phyloP scores from a whole-genome alignment of 108 stramenopile species.

The Pinguiococcus pyrenoidosus region DNA sequence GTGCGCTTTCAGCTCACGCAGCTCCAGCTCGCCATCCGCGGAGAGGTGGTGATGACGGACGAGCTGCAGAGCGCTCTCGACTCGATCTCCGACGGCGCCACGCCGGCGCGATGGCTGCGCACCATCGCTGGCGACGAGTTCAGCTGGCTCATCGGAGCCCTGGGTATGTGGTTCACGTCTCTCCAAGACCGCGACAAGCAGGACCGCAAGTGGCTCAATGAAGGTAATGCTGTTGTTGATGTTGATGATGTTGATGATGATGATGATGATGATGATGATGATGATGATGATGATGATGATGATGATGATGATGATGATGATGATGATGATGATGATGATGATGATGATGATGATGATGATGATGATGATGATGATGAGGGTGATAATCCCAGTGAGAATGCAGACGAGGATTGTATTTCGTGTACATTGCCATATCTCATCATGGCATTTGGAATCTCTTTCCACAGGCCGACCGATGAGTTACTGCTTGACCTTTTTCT shows the following conservation, averaged over 20 bases:
- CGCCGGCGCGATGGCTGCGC: conserved; percentile 52
- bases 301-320: too few relatives aligned
- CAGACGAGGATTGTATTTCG: too few relatives aligned
- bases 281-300: too few relatives aligned
- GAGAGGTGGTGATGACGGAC: conserved; percentile 71
- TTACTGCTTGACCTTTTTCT: conserved; percentile 74
- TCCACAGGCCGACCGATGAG: conserved; percentile 48
- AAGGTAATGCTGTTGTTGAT: too few relatives aligned
- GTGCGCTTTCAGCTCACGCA: conserved; percentile 59
- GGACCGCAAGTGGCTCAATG: conserved; percentile 59
- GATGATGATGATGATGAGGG: too few relatives aligned
- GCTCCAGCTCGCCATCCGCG: conserved; percentile 67
- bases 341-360: too few relatives aligned
- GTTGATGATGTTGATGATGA: too few relatives aligned
- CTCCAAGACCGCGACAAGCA: conserved; percentile 59
- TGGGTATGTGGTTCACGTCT: conserved; percentile 71
- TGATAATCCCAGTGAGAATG: too few relatives aligned
- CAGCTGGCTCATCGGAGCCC: conserved; percentile 62
- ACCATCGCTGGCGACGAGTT: conserved; percentile 74
- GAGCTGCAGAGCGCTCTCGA: conserved; percentile 61
- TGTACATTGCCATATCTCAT: too few relatives aligned
- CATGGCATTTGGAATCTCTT: too few relatives aligned
- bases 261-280: too few relatives aligned
- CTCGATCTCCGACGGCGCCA: conserved; percentile 54
- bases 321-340: too few relatives aligned